Evolutionary conservation across 2,329 filamentous ascomycete species (phyloP).

Genomic region (Fusarium austroafricanum): DNA sequence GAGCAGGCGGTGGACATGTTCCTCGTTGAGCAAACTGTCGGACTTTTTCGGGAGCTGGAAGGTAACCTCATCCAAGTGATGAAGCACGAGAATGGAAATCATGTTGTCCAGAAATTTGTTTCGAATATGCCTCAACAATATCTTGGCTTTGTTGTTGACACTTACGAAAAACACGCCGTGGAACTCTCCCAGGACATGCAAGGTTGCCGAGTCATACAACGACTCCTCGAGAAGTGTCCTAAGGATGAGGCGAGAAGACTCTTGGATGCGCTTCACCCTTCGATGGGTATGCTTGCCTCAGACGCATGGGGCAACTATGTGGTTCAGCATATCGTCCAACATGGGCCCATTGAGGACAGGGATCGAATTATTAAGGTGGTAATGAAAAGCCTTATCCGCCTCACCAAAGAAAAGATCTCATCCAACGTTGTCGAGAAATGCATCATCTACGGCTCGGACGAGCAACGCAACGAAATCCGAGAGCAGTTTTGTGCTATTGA

Average conservation of each 20-base stretch:
- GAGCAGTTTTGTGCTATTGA: constrained; percentile 69
- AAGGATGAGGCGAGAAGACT: constrained; percentile 77
- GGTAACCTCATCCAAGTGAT: constrained; percentile 80
- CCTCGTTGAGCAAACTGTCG: constrained; percentile 89
- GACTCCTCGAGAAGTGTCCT: constrained; percentile 86
- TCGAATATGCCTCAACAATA: constrained; percentile 81
- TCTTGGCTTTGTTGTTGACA: constrained; percentile 86
- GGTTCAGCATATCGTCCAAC: constrained; percentile 87
- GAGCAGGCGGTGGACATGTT: constrained; percentile 87
- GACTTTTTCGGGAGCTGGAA: constrained; percentile 85
- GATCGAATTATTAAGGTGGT: constrained; percentile 79
- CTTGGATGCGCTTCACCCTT: constrained; percentile 81
- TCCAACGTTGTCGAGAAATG: constrained; percentile 98
- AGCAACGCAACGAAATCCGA: constrained; percentile 78
- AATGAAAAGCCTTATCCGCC: constrained; percentile 74
- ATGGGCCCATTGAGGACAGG: constrained; percentile 78
- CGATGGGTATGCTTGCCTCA: constrained; percentile 77
- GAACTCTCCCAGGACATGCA: constrained; percentile 82
- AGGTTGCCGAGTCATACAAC: constrained; percentile 92
- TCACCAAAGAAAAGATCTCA: constrained; percentile 95
- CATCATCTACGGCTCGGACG: constrained; percentile 75
- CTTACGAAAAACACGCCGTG: constrained; percentile 80
- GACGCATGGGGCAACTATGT: constrained; percentile 98
- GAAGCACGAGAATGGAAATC: constrained; percentile 91
- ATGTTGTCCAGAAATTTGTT: constrained; percentile 95